Percentiles rank a stretch among this genome's conserved stretches.
phyloP scores from a whole-genome alignment of 345 rosid species.

The Lumnitzera racemosa region DNA sequence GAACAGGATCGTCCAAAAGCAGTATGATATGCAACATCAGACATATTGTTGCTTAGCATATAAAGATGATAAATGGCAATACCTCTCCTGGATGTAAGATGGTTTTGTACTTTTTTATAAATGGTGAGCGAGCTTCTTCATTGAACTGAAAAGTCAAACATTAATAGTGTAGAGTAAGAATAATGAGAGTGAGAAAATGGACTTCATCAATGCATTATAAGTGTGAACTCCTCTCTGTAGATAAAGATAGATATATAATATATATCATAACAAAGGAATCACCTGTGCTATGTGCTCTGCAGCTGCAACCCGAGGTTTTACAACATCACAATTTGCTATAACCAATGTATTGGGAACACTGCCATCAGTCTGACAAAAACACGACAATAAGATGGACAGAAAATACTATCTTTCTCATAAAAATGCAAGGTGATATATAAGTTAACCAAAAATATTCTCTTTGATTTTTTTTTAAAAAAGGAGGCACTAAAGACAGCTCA shows the following conservation, averaged over 20 bases:
- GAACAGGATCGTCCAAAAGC: background rate
- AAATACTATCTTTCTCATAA: background rate
- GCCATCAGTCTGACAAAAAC: constrained; percentile 62
- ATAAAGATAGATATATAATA: background rate
- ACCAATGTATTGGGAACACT: constrained; percentile 91
- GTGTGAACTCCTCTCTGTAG: background rate
- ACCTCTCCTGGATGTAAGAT: constrained; percentile 99
- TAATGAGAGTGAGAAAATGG: background rate
- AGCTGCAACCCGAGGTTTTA: constrained; percentile 77
- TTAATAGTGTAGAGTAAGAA: background rate
- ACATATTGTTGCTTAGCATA: background rate
- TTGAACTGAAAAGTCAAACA: constrained; percentile 55
- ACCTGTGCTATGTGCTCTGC: constrained; percentile 83
- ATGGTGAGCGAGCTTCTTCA: constrained; percentile 98
- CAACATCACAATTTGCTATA: constrained; percentile 79
- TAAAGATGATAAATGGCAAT: background rate
- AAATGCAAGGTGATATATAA: background rate
- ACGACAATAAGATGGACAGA: constrained; percentile 3
- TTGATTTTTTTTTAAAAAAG: too few species aligned
- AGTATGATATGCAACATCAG: background rate
- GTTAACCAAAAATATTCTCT: too few species aligned
- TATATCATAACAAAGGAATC: background rate
- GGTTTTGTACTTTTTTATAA: constrained; percentile 97
- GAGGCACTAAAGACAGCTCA: too few species aligned
- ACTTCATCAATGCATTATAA: background rate